Evolutionary conservation across 768 basidiomycete genomes (phyloP), one percentile per base, ranked within the genome.

Genomic region (Paxillus involutus): DNA sequence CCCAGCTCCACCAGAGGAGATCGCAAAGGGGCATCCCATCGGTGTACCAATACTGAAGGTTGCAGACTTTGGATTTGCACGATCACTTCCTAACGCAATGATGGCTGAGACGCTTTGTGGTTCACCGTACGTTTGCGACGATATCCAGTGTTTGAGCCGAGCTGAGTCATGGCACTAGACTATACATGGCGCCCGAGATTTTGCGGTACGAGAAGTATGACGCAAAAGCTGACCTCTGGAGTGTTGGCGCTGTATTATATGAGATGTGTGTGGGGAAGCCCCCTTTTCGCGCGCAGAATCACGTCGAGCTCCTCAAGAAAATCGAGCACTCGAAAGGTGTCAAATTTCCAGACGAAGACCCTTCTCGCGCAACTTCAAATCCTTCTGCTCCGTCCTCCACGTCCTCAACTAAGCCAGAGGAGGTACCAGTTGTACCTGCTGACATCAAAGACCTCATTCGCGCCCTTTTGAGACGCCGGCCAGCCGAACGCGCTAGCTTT

Each of bases 111-210:
- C 97, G 5, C 77, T 99, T 2, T 99, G 97, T 68, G 96, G 97
- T 3, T 97, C 94, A 12, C 97, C 96, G 87, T 95, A 67, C 72
- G 92, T 82, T 19, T 32, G 8, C 47, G 43, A 47, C 26, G 48
- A 39, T 21, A 1, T 44, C 24, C 19, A 30, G 10, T 29, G 16
- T 3, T 42, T 43, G 46, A 47, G 17, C 11, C 35, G 47, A 44
- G 30, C 47, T 59, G 42, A 58, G 2, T 21, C 37, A 37, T 19
- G 21, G 17, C 7, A 30, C 6, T 52, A 94, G 93, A 45, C 73
- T 99, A 30, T 99, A 99, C 74, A 99, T 98, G 97, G 97, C 97
- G 0, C 97, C 97, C 0, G 97, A 99, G 72, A 98, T 99, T 63
- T 75, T 99, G 11, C 85, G 91, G 14, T 97, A 97, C 69, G 89